Evolutionary conservation across 2,329 filamentous ascomycete species (phyloP).

Genomic region (Onygenales sp.): DNA sequence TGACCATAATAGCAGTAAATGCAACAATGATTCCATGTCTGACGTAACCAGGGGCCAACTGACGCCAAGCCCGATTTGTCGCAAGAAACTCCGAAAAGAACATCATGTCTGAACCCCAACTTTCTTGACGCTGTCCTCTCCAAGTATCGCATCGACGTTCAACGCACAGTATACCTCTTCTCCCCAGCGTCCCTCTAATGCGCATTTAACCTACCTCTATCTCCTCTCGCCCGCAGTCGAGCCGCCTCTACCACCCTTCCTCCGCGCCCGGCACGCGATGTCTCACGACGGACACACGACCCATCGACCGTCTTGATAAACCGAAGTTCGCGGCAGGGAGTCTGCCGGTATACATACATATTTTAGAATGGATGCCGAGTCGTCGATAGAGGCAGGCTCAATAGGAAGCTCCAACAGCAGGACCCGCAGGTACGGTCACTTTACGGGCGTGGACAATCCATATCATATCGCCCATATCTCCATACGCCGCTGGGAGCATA

Average conservation of each 20-base stretch:
- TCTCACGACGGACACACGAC: not conserved
- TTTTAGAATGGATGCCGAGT: conserved; percentile 24
- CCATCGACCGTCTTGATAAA: not conserved
- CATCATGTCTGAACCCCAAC: not conserved
- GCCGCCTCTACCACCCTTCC: not conserved
- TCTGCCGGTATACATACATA: not conserved
- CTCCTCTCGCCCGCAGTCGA: not conserved
- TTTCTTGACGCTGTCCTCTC: not conserved
- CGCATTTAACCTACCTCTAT: too few relatives aligned
- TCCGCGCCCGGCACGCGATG: not conserved
- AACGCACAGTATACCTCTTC: too few relatives aligned
- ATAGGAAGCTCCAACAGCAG: conserved; percentile 16
- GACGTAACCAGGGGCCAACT: not conserved
- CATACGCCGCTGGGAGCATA: not conserved
- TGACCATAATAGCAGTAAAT: too few relatives aligned
- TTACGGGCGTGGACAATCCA: too few relatives aligned
- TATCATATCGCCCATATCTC: too few relatives aligned
- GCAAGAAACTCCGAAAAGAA: not conserved
- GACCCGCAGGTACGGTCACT: conserved; percentile 21
- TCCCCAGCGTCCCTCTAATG: too few relatives aligned
- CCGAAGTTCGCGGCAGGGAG: too few relatives aligned
- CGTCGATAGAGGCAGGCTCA: conserved; percentile 18
- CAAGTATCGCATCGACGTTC: too few relatives aligned
- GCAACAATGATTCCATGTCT: not conserved
- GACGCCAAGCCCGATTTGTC: not conserved